These are phyloP conservation scores for Aureobasidium sp. DNA, from an alignment of 2,329 filamentous ascomycete genomes.

Conservation along the genomic window DNA sequence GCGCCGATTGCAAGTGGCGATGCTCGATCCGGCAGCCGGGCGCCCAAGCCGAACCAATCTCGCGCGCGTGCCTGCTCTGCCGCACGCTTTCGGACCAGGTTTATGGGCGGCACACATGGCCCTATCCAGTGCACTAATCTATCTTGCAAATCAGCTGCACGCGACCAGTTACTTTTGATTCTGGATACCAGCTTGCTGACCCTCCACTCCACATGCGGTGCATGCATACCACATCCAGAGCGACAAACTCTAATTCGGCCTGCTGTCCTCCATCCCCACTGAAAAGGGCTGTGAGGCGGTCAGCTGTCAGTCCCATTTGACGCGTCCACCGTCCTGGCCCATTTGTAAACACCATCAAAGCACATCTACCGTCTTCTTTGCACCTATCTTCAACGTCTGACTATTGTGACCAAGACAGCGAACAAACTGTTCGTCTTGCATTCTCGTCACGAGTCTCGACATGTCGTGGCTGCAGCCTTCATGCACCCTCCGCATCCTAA, in stretches of 20 bases:
- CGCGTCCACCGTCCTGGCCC: background rate
- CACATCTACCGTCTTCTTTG: background rate
- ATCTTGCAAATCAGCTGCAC: background rate
- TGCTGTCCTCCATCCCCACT: background rate
- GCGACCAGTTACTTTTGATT: background rate
- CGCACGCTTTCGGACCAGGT: background rate
- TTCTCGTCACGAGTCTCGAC: conserved; percentile 1
- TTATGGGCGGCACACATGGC: conserved; percentile 2
- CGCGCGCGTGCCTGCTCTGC: background rate
- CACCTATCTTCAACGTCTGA: background rate
- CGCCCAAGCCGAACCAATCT: background rate
- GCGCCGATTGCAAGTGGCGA: conserved; percentile 8
- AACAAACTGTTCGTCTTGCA: background rate
- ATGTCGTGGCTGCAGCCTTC: conserved; percentile 1
- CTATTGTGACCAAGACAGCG: background rate
- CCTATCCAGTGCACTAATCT: background rate
- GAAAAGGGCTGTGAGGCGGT: background rate
- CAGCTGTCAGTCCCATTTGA: background rate
- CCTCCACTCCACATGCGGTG: background rate
- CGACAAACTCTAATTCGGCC: background rate
- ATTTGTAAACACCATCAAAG: background rate
- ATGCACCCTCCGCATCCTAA: conserved; percentile 2
- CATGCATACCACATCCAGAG: background rate
- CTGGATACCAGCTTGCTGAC: background rate
- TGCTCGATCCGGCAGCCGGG: background rate